Conservation (phyloP, 2,329 filamentous ascomycete genomes). For the Thelonectria blattea region DNA sequence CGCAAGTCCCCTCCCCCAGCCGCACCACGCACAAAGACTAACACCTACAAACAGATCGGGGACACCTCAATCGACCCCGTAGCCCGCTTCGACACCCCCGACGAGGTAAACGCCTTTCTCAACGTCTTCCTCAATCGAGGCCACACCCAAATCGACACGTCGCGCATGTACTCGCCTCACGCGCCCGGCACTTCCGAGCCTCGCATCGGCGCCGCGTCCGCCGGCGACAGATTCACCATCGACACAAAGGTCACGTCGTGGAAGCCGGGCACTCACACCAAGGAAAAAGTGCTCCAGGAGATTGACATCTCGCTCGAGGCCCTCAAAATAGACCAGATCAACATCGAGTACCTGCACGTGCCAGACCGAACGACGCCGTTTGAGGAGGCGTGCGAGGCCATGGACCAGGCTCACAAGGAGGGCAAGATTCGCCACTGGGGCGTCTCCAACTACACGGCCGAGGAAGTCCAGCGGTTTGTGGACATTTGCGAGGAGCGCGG, state of each 20-base stretch:
- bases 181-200: constrained; percentile 40
- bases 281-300: constrained; percentile 36
- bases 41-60: constrained; percentile 25
- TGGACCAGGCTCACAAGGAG: constrained; percentile 48
- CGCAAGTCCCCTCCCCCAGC: constrained; percentile 4
- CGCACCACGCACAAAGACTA: background rate
- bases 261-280: constrained; percentile 38
- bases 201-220: constrained; percentile 38
- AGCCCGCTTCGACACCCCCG: constrained; percentile 33
- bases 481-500: constrained; percentile 50
- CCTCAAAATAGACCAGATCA: constrained; percentile 34
- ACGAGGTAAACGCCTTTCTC: constrained; percentile 36
- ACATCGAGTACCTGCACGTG: constrained; percentile 30
- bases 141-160: constrained; percentile 41
- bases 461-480: constrained; percentile 51
- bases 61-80: constrained; percentile 29
- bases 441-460: constrained; percentile 52
- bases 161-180: constrained; percentile 40
- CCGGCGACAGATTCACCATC: constrained; percentile 41
- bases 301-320: constrained; percentile 42
- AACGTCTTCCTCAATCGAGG: constrained; percentile 34
- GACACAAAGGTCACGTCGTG: constrained; percentile 44
- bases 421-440: constrained; percentile 55
- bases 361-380: constrained; percentile 50
- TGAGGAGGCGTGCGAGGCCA: constrained; percentile 48